Evolutionary conservation across 192 early-diverging fungal genomes (phyloP), one percentile per base, ranked within the genome.

Genomic region (Podila clonocystis): DNA sequence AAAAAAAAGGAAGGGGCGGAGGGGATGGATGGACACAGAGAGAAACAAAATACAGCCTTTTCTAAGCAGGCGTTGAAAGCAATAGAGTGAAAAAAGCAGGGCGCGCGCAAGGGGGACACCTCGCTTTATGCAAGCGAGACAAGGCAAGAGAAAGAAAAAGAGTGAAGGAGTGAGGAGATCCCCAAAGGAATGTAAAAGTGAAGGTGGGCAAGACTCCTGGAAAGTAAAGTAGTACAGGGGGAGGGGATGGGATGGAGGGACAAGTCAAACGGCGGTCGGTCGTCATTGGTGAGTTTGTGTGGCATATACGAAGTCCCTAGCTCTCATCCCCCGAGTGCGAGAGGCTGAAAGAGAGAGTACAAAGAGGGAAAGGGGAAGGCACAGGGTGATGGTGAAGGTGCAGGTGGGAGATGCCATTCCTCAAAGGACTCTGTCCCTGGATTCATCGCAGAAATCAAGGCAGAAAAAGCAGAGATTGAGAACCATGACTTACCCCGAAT

Each of bases 401-500:
- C 33, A 26, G 28, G 29, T 22, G 24, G 13, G 13, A 45, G 15
- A 45, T 3, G 2, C 34, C 41, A 45, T 45, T 45, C 41, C 41
- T 45, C 41, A 55, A 12, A n/a, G 52, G n/a, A 22, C 52, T 0
- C 24, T 26, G 52, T 55, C 24, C 52, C 20, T 26, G 52, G 9
- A 55, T 22, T 55, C 52, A 55, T 50, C 3, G 45, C 20, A 22
- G 20, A 64, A 41, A 50, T 7, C n/a, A 64, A 22, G 63, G 63
- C 20, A 20, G 33, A n/a, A 9, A 33, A 52, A 50, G 49, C 26
- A 20, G 48, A 33, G 33, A n/a, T 31, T 19, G 36, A 58, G 41
- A 24, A 26, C 26, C 48, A 29, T 1, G 12, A 78, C 75, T 66
- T 71, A 78, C 75, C 20, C 68, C 75, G 50, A 66, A 78, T n/a